A percentile compares a stretch with the other conserved stretches of the same genome.
Conservation (phyloP, 2,329 filamentous ascomycete genomes). For the Zalaria sp. region DNA sequence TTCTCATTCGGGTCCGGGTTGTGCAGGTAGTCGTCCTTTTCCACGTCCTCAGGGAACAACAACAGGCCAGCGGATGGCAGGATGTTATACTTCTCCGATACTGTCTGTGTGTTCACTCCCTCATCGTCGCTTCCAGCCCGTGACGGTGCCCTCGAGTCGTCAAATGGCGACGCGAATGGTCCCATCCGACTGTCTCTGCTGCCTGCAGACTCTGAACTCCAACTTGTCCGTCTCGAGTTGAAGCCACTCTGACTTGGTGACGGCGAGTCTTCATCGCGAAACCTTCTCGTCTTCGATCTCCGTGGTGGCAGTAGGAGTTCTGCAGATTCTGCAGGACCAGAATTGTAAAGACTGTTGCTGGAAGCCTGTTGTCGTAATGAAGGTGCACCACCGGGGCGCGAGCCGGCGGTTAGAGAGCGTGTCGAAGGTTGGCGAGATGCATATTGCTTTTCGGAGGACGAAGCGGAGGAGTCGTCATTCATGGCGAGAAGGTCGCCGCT, state of each 20-base stretch:
- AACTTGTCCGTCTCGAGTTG: conserved; percentile 50
- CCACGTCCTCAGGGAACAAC: conserved; percentile 57
- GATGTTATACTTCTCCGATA: conserved; percentile 62
- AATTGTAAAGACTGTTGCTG: conserved; percentile 20
- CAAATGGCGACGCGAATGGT: conserved; percentile 41
- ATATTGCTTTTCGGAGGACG: conserved; percentile 17
- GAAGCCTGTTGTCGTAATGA: conserved; percentile 13
- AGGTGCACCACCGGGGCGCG: conserved; percentile 22
- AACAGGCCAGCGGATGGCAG: conserved; percentile 51
- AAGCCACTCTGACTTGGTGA: conserved; percentile 36
- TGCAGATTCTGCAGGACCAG: conserved; percentile 26
- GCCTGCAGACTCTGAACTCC: conserved; percentile 43
- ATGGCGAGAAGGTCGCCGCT: conserved; percentile 36
- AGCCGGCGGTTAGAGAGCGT: conserved; percentile 28
- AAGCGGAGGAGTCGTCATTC: conserved; percentile 16
- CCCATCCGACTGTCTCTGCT: conserved; percentile 38
- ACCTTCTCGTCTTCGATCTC: conserved; percentile 33
- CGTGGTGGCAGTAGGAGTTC: conserved; percentile 37
- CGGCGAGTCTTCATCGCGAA: conserved; percentile 38
- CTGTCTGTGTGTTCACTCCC: conserved; percentile 55
- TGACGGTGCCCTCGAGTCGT: conserved; percentile 45
- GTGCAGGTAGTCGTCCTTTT: conserved; percentile 60
- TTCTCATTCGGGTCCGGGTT: conserved; percentile 55
- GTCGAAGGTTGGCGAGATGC: conserved; percentile 26
- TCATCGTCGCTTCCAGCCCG: conserved; percentile 50